Conservation (phyloP, 768 basidiomycete species). For the Leucocoprinus sp. region DNA sequence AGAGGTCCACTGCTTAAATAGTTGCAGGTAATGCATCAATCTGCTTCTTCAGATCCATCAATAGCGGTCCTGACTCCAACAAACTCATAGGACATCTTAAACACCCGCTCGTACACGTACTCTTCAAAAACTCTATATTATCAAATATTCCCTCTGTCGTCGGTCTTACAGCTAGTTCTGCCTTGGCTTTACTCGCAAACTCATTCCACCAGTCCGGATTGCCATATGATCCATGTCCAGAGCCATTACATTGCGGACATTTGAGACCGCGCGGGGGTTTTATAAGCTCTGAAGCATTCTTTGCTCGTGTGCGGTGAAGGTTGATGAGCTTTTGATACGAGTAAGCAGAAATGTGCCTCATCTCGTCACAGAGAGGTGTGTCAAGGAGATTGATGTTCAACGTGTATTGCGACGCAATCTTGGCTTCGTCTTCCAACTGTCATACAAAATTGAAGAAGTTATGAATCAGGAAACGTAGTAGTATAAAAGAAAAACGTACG, state of each 20-base stretch:
- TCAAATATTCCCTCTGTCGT: slow-evolving; percentile 51
- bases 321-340: slow-evolving; percentile 58
- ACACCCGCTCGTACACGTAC: slow-evolving; percentile 40
- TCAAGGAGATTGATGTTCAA: slow-evolving; percentile 46
- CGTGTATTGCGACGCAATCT: slow-evolving; percentile 51
- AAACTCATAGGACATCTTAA: slow-evolving; percentile 60
- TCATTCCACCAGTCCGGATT: slow-evolving; percentile 69
- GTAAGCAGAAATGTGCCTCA: slow-evolving; percentile 56
- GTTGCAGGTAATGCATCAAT: slow-evolving; percentile 46
- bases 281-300: slow-evolving; percentile 41
- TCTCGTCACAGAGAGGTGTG: slow-evolving; percentile 49
- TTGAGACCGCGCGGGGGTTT: slow-evolving; percentile 29
- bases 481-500: not conserved
- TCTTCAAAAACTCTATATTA: slow-evolving; percentile 45
- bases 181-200: slow-evolving; percentile 47
- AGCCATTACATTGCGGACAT: slow-evolving; percentile 64
- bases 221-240: slow-evolving; percentile 30
- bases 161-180: slow-evolving; percentile 49
- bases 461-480: not conserved
- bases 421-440: slow-evolving; percentile 52
- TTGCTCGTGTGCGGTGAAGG: slow-evolving; percentile 49
- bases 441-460: not conserved
- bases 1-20: slow-evolving; percentile 13
- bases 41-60: slow-evolving; percentile 43
- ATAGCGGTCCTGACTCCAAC: slow-evolving; percentile 48